Conservation (phyloP, 23 red algal genomes). For the Agarophyton chilense region DNA sequence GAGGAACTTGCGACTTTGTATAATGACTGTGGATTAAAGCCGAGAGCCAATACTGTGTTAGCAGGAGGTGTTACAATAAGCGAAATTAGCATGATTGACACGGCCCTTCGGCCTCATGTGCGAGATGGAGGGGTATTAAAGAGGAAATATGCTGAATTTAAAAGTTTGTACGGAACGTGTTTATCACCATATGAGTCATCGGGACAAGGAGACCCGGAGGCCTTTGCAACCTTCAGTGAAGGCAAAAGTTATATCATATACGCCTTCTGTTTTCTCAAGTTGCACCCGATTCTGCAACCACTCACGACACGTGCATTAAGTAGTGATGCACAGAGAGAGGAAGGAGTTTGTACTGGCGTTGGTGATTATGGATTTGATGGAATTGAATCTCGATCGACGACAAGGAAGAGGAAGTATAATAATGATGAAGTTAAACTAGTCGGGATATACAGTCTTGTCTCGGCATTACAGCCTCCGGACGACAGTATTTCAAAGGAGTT, state of each 20-base stretch:
- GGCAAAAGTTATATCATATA: slow-evolving; percentile 7
- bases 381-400: too few relatives aligned
- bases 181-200: slow-evolving; percentile 7
- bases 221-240: background rate
- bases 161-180: too few relatives aligned
- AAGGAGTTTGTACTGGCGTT: too few relatives aligned
- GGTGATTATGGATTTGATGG: too few relatives aligned
- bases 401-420: too few relatives aligned
- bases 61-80: slow-evolving; percentile 7
- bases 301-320: background rate
- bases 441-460: too few relatives aligned
- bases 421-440: too few relatives aligned
- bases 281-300: background rate
- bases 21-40: slow-evolving; percentile 15
- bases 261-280: too few relatives aligned
- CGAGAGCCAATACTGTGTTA: background rate
- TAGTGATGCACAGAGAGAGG: too few relatives aligned
- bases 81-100: background rate
- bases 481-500: too few relatives aligned
- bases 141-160: slow-evolving; percentile 21
- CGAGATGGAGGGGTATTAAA: slow-evolving; percentile 11
- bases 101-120: background rate
- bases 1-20: background rate
- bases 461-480: too few relatives aligned
- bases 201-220: slow-evolving; percentile 18